phyloP scores from a whole-genome alignment of 73 alveolate species.

The Uronychia setigera region DNA sequence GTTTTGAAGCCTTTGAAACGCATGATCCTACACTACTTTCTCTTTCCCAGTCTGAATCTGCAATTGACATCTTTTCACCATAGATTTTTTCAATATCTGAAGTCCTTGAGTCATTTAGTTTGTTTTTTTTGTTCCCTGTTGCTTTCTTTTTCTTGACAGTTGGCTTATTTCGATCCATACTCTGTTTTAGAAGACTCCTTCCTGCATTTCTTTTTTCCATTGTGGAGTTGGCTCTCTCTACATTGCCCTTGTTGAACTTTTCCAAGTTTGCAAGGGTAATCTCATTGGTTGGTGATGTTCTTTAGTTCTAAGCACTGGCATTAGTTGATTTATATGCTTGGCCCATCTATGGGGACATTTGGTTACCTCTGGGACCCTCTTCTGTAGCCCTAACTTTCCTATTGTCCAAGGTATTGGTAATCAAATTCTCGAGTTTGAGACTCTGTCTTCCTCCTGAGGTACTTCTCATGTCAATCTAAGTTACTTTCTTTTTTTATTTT shows the following conservation, averaged over 20 bases:
- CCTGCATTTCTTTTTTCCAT: not conserved
- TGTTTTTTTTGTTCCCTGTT: too few species aligned
- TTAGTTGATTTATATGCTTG: too few species aligned
- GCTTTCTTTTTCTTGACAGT: not conserved
- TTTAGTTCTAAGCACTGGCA: not conserved
- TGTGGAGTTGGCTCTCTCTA: not conserved
- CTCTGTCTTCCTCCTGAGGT: not conserved
- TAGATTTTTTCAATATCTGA: not conserved
- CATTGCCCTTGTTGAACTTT: not conserved
- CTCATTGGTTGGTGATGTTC: not conserved
- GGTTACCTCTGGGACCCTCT: not conserved
- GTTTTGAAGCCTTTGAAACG: too few species aligned
- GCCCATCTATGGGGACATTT: too few species aligned
- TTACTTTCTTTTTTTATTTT: too few species aligned
- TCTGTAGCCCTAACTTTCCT: not conserved
- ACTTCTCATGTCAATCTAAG: not conserved
- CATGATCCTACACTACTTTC: too few species aligned
- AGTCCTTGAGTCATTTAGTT: not conserved
- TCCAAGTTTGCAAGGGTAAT: not conserved
- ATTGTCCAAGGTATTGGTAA: not conserved
- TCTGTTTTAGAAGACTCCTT: not conserved
- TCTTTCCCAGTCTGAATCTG: not conserved
- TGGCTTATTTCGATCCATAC: not conserved
- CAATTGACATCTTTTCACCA: not conserved
- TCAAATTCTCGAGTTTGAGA: not conserved